Evolutionary conservation across 2,329 filamentous ascomycete species (phyloP).

Genomic region (Gnomoniopsis smithogilvyi): DNA sequence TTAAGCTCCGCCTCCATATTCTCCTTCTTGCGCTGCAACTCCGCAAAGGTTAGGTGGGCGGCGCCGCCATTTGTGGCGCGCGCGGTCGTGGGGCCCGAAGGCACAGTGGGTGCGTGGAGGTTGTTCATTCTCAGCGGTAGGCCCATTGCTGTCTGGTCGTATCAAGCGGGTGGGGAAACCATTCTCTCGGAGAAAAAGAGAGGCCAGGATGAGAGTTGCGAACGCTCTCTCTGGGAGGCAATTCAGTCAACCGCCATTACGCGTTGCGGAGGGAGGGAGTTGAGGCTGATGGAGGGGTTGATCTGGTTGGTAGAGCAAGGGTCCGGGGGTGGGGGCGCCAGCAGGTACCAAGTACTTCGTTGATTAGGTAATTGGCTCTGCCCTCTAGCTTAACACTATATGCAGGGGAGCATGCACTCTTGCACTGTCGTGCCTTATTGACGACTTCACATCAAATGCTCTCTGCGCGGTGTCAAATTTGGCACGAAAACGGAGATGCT

Average conservation of each 20-base stretch:
- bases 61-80: slow-evolving; percentile 58
- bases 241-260: slow-evolving; percentile 17
- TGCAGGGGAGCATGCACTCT: neutral
- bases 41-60: slow-evolving; percentile 65
- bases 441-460: neutral
- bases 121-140: slow-evolving; percentile 48
- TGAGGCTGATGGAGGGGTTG: neutral
- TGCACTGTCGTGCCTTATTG: neutral
- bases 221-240: neutral
- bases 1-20: slow-evolving; percentile 82
- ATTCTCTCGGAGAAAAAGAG: slow-evolving; percentile 2
- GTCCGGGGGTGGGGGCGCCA: too few species aligned
- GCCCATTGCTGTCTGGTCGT: slow-evolving; percentile 24
- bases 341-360: too few species aligned
- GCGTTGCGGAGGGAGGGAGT: slow-evolving; percentile 1
- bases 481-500: neutral
- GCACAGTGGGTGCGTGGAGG: slow-evolving; percentile 57
- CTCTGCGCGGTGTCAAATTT: neutral
- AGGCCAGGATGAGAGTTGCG: neutral
- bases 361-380: neutral
- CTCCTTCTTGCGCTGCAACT: slow-evolving; percentile 83
- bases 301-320: neutral
- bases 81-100: slow-evolving; percentile 72
- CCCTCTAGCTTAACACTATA: neutral
- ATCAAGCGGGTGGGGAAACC: slow-evolving; percentile 1